phyloP scores from a whole-genome alignment of 805 yeast genomes.

The Yarrowia sp. region DNA sequence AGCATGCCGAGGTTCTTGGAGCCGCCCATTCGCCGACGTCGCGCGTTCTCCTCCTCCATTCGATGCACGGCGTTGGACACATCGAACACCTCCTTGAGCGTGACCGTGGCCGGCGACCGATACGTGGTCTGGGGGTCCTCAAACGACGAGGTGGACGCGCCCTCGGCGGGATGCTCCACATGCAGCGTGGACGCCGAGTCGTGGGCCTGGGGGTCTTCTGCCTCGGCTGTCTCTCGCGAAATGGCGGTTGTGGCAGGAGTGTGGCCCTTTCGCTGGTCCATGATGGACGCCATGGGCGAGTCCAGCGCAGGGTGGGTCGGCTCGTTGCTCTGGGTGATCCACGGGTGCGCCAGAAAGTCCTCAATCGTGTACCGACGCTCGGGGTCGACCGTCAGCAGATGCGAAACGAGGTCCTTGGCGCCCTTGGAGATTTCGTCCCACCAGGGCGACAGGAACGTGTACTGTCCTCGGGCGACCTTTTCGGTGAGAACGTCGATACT shows the following conservation, averaged over 20 bases:
- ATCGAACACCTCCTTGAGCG: conserved; percentile 82
- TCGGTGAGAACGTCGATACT: conserved; percentile 68
- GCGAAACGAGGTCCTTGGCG: conserved; percentile 69
- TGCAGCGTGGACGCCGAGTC: background rate
- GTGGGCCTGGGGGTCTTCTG: background rate
- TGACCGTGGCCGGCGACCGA: conserved; percentile 60
- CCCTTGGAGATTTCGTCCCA: conserved; percentile 76
- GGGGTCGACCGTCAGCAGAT: conserved; percentile 70
- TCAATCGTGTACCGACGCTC: conserved; percentile 64
- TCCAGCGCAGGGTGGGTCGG: conserved; percentile 32
- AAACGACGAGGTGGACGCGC: conserved; percentile 16
- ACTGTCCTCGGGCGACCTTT: conserved; percentile 77
- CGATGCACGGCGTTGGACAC: conserved; percentile 84
- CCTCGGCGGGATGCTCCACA: conserved; percentile 14
- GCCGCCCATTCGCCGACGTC: conserved; percentile 33
- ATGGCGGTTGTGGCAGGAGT: conserved; percentile 10
- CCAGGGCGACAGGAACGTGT: conserved; percentile 76
- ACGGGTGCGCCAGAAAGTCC: conserved; percentile 70
- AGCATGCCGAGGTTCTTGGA: conserved; percentile 27
- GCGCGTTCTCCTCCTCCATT: conserved; percentile 60
- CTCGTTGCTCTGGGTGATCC: conserved; percentile 50
- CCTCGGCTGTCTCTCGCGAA: conserved; percentile 15
- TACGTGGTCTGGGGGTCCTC: conserved; percentile 28
- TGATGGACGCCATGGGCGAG: conserved; percentile 32
- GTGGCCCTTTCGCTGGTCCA: conserved; percentile 25